Conservation (phyloP, 2,329 filamentous ascomycete species). For the Penicillium sp. region DNA sequence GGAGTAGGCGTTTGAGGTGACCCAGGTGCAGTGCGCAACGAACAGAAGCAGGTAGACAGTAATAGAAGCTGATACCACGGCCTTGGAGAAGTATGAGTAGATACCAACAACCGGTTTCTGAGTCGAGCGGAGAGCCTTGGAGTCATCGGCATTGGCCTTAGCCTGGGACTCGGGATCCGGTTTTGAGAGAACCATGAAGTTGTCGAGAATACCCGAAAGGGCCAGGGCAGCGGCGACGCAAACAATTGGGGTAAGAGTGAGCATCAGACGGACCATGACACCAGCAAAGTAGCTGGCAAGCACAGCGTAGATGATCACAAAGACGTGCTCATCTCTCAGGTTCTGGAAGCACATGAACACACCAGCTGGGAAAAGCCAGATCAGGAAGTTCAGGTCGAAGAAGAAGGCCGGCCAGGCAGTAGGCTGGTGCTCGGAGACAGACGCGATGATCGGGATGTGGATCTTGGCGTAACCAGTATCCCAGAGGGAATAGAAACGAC, state of each 20-base stretch:
- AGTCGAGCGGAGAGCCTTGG: constrained; percentile 63
- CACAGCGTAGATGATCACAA: constrained; percentile 95
- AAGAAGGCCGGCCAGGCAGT: constrained; percentile 99
- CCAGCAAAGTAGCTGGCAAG: constrained; percentile 97
- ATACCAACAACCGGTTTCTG: constrained; percentile 78
- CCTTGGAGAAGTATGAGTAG: constrained; percentile 77
- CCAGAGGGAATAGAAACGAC: constrained; percentile 99
- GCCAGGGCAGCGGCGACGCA: constrained; percentile 92
- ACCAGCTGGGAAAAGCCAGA: constrained; percentile 98
- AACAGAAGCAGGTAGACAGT: constrained; percentile 86
- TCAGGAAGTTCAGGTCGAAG: constrained; percentile 96
- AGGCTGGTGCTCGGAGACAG: constrained; percentile 98
- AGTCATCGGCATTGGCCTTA: constrained; percentile 41
- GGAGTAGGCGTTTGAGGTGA: constrained; percentile 98
- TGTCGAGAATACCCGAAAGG: constrained; percentile 83
- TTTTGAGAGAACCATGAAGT: constrained; percentile 73
- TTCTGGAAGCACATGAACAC: constrained; percentile 98
- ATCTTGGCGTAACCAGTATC: constrained; percentile 99
- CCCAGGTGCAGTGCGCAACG: constrained; percentile 98
- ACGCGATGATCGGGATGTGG: constrained; percentile 98
- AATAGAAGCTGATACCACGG: constrained; percentile 70
- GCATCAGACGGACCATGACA: constrained; percentile 99
- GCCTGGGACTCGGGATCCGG: constrained; percentile 46
- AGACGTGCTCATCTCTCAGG: constrained; percentile 94
- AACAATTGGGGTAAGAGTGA: constrained; percentile 93